phyloP scores from a whole-genome alignment of 495 filamentous ascomycete genomes.

The Lophium mytilinum region DNA sequence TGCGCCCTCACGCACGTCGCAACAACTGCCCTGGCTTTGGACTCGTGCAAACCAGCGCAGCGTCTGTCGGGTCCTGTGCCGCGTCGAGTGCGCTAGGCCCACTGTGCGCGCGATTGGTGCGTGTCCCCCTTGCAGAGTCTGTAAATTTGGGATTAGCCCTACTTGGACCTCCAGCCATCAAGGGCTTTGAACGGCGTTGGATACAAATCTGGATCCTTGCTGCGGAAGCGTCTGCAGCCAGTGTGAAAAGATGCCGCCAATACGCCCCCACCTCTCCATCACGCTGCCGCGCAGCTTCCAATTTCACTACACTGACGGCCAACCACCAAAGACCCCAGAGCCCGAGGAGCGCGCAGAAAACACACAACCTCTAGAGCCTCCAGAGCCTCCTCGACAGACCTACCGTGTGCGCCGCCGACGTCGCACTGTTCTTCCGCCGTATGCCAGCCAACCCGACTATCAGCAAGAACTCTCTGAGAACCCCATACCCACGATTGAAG shows the following conservation, averaged over 20 bases:
- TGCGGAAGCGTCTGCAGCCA: not conserved
- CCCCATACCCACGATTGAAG: conserved; percentile 55
- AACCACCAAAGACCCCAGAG: conserved; percentile 53
- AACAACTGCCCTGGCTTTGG: not conserved
- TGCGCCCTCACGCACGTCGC: not conserved
- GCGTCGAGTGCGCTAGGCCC: not conserved
- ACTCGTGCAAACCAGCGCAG: not conserved
- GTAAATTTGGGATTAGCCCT: conserved; percentile 2
- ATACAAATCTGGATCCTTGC: not conserved
- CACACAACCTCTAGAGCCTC: conserved; percentile 40
- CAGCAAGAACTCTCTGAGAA: conserved; percentile 29
- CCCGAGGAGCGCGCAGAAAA: conserved; percentile 39
- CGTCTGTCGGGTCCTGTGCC: not conserved
- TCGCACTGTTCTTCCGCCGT: conserved; percentile 29
- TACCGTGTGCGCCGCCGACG: conserved; percentile 44
- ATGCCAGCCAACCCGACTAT: conserved; percentile 5
- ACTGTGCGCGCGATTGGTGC: not conserved
- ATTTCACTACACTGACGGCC: conserved; percentile 47
- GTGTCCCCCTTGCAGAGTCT: conserved; percentile 9
- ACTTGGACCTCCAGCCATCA: not conserved
- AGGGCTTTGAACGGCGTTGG: not conserved
- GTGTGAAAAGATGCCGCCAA: conserved; percentile 14
- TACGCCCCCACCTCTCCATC: conserved; percentile 49
- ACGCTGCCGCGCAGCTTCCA: conserved; percentile 59
- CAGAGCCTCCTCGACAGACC: conserved; percentile 34